Evolutionary conservation across 169 alveolate genomes (phyloP).

Genomic region (Plasmodium reichenowi): DNA sequence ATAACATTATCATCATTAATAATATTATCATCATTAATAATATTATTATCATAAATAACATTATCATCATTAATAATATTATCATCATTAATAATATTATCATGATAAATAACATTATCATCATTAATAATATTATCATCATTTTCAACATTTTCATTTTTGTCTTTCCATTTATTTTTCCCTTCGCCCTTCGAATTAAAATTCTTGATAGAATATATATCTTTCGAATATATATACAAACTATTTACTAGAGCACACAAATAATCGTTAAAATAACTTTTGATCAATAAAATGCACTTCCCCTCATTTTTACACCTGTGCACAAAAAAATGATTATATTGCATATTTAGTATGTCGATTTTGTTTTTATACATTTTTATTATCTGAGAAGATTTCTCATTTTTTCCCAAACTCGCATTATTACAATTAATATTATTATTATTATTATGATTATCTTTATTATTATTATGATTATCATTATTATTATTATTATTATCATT

Average conservation of each 20-base stretch:
- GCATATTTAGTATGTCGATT: constrained; percentile 70
- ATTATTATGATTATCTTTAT: too few species aligned
- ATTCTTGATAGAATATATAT: constrained; percentile 12
- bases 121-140: not conserved
- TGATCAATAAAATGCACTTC: constrained; percentile 59
- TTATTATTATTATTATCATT: not conserved
- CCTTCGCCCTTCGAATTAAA: not conserved
- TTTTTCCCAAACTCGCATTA: not conserved
- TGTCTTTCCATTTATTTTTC: not conserved
- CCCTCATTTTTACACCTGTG: constrained; percentile 59
- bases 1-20: too few species aligned
- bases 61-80: not conserved
- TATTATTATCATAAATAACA: too few species aligned
- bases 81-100: not conserved
- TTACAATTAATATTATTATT: not conserved
- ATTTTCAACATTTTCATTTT: not conserved
- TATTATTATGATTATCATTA: too few species aligned
- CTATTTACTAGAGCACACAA: constrained; percentile 73
- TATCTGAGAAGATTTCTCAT: constrained; percentile 40
- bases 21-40: too few species aligned
- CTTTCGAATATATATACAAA: constrained; percentile 59
- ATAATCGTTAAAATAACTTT: constrained; percentile 74
- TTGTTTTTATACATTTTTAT: constrained; percentile 64
- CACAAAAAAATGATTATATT: constrained; percentile 58
- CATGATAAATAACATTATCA: not conserved